Evolutionary conservation across 2,329 filamentous ascomycete genomes (phyloP).

Genomic region (Xylariaceae sp.): DNA sequence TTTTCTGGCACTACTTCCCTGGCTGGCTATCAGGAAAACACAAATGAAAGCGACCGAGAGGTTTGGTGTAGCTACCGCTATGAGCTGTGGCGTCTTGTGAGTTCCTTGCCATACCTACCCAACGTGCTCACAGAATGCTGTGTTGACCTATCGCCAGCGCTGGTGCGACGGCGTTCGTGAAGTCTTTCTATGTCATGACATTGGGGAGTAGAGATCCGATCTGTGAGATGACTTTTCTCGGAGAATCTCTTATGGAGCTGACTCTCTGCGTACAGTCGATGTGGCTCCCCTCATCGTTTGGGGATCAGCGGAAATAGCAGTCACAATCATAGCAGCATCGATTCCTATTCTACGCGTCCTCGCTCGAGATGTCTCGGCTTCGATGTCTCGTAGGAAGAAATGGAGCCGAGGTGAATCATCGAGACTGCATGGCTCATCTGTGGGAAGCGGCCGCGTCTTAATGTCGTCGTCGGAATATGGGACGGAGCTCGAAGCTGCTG

Average conservation of each 20-base stretch:
- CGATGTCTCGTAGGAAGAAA: not conserved
- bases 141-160: not conserved
- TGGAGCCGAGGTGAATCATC: not conserved
- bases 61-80: slow-evolving; percentile 2
- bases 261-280: not conserved
- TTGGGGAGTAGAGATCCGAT: not conserved
- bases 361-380: not conserved
- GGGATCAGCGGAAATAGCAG: not conserved
- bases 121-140: not conserved
- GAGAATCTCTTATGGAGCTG: not conserved
- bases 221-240: not conserved
- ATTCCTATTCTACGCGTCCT: not conserved
- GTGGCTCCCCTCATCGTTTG: not conserved
- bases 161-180: slow-evolving; percentile 1
- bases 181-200: slow-evolving; percentile 1
- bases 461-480: too few species aligned
- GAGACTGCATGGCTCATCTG: too few species aligned
- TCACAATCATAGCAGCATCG: not conserved
- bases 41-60: slow-evolving; percentile 3
- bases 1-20: slow-evolving; percentile 1
- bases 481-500: too few species aligned
- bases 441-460: too few species aligned
- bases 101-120: not conserved
- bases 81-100: slow-evolving; percentile 5
- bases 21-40: not conserved